A percentile compares a stretch with the other conserved stretches of the same genome.
These are phyloP conservation scores for Podaxis sp. DNA, from an alignment of 768 basidiomycete species.

Conservation along the genomic window DNA sequence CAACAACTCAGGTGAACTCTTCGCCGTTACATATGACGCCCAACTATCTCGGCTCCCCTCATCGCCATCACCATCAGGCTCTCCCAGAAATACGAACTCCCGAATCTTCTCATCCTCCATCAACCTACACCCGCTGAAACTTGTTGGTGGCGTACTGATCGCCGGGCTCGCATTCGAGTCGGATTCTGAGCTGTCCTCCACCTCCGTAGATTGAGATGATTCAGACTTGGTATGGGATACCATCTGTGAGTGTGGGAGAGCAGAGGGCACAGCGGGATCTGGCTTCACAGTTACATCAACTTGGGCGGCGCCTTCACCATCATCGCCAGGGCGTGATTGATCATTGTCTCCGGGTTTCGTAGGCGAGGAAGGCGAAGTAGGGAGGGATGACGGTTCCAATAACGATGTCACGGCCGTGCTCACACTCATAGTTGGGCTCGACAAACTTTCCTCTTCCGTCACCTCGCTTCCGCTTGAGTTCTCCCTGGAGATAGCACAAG, in stretches of 20 bases:
- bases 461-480: conserved; percentile 7
- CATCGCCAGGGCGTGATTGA: background rate
- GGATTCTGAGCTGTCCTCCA: background rate
- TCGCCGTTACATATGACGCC: conserved; percentile 37
- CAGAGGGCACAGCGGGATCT: background rate
- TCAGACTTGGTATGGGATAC: background rate
- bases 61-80: background rate
- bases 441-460: conserved; percentile 7
- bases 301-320: background rate
- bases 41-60: conserved; percentile 27
- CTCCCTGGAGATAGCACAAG: conserved; percentile 15
- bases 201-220: background rate
- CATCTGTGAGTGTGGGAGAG: background rate
- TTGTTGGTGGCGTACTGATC: conserved; percentile 16
- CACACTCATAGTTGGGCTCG: background rate
- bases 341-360: conserved; percentile 5
- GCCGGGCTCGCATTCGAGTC: conserved; percentile 2
- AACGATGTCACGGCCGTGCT: conserved; percentile 18
- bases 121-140: background rate
- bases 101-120: conserved; percentile 18
- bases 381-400: conserved; percentile 17
- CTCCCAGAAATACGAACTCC: conserved; percentile 7
- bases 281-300: background rate
- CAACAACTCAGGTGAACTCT: conserved; percentile 27
- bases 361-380: conserved; percentile 18